Evolutionary conservation across 495 filamentous ascomycete species (phyloP).

Genomic region (Xylaria grammica): DNA sequence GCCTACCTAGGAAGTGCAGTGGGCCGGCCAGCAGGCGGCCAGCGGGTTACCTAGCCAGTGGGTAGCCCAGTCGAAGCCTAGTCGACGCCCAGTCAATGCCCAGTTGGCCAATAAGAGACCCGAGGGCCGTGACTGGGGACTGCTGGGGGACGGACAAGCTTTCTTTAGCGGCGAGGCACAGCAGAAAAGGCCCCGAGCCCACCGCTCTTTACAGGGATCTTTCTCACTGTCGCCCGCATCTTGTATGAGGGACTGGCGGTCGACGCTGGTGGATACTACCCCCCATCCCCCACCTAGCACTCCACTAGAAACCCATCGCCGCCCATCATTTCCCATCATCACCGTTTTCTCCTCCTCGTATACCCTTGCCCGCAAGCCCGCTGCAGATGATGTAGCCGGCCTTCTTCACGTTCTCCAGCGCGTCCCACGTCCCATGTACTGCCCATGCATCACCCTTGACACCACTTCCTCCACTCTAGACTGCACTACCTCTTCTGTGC

Average conservation of each 20-base stretch:
- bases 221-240: slow-evolving; percentile 31
- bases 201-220: slow-evolving; percentile 42
- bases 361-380: not conserved
- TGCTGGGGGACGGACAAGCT: slow-evolving; percentile 23
- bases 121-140: not conserved
- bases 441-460: no score
- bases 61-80: no score
- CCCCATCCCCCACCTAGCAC: slow-evolving; percentile 10
- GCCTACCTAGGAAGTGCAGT: no score
- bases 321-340: not conserved
- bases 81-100: no score
- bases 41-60: not conserved
- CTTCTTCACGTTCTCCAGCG: slow-evolving; percentile 18
- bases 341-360: not conserved
- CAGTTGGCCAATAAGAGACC: slow-evolving; percentile 4
- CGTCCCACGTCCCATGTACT: slow-evolving; percentile 7
- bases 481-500: slow-evolving; percentile 16
- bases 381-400: not conserved
- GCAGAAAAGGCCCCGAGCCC: slow-evolving; percentile 40
- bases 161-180: slow-evolving; percentile 39
- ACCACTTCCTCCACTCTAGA: not conserved
- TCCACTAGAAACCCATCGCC: not conserved
- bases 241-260: slow-evolving; percentile 44
- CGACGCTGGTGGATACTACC: slow-evolving; percentile 23
- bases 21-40: not conserved